phyloP scores from a whole-genome alignment of 495 filamentous ascomycete species.

The Aspergillus kassunensis region DNA sequence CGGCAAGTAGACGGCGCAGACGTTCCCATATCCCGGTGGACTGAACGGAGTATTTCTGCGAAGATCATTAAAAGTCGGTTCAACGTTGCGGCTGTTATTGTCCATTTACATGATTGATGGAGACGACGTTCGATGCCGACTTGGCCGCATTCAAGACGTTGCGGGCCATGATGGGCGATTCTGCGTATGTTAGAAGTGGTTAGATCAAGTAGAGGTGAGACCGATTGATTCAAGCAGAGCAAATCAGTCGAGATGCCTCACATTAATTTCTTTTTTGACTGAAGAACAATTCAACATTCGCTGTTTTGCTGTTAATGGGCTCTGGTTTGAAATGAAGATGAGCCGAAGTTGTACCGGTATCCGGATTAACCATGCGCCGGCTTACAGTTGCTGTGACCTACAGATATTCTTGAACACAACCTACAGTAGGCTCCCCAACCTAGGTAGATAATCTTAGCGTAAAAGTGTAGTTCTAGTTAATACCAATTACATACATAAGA shows the following conservation, averaged over 20 bases:
- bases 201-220: too few species aligned
- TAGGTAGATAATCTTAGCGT: too few species aligned
- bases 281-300: background rate
- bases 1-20: slow-evolving; percentile 69
- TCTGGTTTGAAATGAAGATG: background rate
- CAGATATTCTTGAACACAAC: too few species aligned
- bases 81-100: background rate
- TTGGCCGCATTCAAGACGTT: slow-evolving; percentile 40
- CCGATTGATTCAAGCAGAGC: background rate
- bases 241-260: background rate
- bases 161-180: slow-evolving; percentile 38
- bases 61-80: background rate
- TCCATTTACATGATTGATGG: slow-evolving; percentile 32
- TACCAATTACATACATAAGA: too few species aligned
- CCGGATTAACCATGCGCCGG: slow-evolving; percentile 3
- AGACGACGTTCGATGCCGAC: slow-evolving; percentile 37
- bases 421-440: too few species aligned
- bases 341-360: background rate
- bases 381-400: background rate
- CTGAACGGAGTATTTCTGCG: slow-evolving; percentile 95
- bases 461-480: too few species aligned
- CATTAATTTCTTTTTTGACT: background rate
- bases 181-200: too few species aligned
- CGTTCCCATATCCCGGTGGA: slow-evolving; percentile 85
- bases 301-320: background rate